These are phyloP conservation scores for Sechiopsis laciniata DNA, from an alignment of 306 rosid genomes.

Conservation along the genomic window DNA sequence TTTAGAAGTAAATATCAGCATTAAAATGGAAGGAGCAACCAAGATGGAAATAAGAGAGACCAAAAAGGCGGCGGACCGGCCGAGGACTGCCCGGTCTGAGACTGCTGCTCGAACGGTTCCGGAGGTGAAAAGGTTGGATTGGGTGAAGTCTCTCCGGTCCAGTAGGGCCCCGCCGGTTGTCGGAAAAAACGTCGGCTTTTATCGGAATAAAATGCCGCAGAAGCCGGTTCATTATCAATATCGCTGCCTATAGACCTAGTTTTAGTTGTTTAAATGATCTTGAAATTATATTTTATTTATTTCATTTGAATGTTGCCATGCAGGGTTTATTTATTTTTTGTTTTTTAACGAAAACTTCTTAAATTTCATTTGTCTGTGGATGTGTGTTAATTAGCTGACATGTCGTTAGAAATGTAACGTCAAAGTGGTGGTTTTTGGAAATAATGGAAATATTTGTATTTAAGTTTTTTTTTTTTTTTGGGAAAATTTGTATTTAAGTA, in stretches of 20 bases:
- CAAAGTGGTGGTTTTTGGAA: background rate
- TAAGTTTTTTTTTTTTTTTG: too few species aligned
- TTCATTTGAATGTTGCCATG: background rate
- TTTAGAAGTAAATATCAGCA: slow-evolving; percentile 54
- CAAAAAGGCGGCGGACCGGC: slow-evolving; percentile 29
- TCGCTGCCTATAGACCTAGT: background rate
- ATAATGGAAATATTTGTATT: background rate
- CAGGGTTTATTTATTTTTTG: background rate
- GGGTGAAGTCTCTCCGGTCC: slow-evolving; percentile 47
- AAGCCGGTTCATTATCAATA: background rate
- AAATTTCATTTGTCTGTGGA: background rate
- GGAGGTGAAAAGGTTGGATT: slow-evolving; percentile 41
- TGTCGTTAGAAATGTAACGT: background rate
- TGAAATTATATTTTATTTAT: background rate
- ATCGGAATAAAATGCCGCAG: slow-evolving; percentile 9
- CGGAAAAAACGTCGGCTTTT: background rate
- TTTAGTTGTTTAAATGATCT: background rate
- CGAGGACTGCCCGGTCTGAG: slow-evolving; percentile 14
- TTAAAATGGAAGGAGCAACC: slow-evolving; percentile 53
- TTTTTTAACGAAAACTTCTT: background rate
- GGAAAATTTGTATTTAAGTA: background rate
- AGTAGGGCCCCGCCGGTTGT: slow-evolving; percentile 29
- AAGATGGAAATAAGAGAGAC: slow-evolving; percentile 52
- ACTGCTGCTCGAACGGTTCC: background rate
- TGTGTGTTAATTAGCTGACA: background rate